Evolutionary conservation across 495 filamentous ascomycete genomes (phyloP).

Genomic region (Penicillium parvum): DNA sequence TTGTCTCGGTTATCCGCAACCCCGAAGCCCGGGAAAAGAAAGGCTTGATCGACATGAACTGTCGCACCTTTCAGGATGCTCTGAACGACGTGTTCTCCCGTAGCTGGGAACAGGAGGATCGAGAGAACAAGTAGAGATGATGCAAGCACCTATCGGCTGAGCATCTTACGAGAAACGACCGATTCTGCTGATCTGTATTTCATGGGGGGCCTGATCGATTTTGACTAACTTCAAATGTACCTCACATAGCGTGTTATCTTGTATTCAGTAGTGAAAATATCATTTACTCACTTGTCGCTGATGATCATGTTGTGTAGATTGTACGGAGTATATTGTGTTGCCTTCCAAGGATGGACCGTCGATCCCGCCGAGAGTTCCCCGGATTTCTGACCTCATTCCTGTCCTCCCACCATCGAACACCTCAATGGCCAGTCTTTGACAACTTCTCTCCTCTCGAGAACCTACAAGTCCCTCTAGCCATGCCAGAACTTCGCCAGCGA

Average conservation of each 20-base stretch:
- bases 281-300: neutral
- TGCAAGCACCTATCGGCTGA: no score
- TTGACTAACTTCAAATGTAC: neutral
- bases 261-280: neutral
- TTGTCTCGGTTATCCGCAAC: conserved; percentile 73
- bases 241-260: neutral
- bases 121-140: no score
- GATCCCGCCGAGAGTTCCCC: neutral
- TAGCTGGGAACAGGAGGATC: conserved; percentile 38
- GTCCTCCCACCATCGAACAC: neutral
- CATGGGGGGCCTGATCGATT: no score
- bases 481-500: conserved; percentile 42
- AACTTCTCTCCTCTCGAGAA: neutral
- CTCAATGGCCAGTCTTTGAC: neutral
- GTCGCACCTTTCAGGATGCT: conserved; percentile 55
- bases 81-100: conserved; percentile 54
- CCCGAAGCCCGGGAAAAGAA: conserved; percentile 52
- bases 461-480: conserved; percentile 8
- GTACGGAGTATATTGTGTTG: neutral
- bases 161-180: no score
- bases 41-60: conserved; percentile 58
- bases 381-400: conserved; percentile 1
- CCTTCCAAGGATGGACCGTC: conserved; percentile 1
- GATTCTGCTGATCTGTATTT: no score
- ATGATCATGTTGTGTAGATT: neutral